A percentile compares a stretch with the other conserved stretches of the same genome.
These are phyloP conservation scores for Microcyclospora pomicola DNA, from an alignment of 2,329 filamentous ascomycete species.

Conservation along the genomic window DNA sequence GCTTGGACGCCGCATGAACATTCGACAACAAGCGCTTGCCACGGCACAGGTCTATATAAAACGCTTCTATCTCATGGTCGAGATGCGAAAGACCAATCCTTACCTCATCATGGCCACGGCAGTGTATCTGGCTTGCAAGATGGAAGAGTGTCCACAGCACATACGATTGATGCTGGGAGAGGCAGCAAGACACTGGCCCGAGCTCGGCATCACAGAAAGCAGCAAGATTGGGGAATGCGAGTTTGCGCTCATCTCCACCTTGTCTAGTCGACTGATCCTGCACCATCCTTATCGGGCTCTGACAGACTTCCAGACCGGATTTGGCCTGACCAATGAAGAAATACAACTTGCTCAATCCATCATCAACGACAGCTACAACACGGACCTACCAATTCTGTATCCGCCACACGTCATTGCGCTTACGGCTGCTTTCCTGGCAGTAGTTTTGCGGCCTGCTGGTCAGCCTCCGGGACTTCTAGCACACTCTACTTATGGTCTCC, in stretches of 20 bases:
- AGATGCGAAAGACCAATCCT: conserved; percentile 84
- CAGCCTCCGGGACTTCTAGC: conserved; percentile 29
- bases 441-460: conserved; percentile 62
- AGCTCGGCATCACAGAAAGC: conserved; percentile 61
- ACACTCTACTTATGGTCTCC: conserved; percentile 22
- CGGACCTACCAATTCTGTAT: conserved; percentile 74
- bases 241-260: conserved; percentile 80
- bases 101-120: conserved; percentile 88
- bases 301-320: conserved; percentile 52
- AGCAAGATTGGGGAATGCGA: conserved; percentile 86
- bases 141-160: conserved; percentile 94
- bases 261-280: conserved; percentile 77
- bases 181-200: conserved; percentile 72
- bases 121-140: conserved; percentile 91
- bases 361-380: conserved; percentile 86
- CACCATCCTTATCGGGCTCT: conserved; percentile 84
- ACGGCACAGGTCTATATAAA: conserved; percentile 93
- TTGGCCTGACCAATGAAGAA: conserved; percentile 66
- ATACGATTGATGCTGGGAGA: conserved; percentile 83
- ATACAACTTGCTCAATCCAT: conserved; percentile 63
- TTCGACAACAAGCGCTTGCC: conserved; percentile 83
- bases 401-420: conserved; percentile 81
- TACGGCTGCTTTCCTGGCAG: conserved; percentile 67
- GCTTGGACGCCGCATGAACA: conserved; percentile 67
- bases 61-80: conserved; percentile 80